Evolutionary conservation across 805 yeast species (phyloP).

Genomic region (Candida qinlingensis): DNA sequence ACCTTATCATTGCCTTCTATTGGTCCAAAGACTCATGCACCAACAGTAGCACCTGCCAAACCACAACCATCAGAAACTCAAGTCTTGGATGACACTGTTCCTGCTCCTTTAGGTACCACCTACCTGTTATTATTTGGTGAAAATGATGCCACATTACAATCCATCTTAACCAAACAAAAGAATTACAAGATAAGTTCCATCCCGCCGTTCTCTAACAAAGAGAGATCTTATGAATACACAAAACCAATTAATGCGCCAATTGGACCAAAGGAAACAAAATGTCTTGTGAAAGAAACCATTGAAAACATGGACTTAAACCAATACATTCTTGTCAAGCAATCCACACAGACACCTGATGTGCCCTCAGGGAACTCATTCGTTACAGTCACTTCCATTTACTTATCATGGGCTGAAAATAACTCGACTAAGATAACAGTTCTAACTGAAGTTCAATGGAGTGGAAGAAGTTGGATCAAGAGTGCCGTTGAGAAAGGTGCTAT

Average conservation of each 20-base stretch:
- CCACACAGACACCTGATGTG: conserved; percentile 83
- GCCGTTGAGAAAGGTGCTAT: conserved; percentile 72
- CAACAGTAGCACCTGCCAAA: conserved; percentile 38
- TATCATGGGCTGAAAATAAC: conserved; percentile 62
- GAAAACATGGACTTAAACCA: conserved; percentile 50
- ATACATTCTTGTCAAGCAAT: conserved; percentile 53
- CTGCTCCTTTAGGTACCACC: conserved; percentile 65
- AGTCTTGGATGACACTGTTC: conserved; percentile 42
- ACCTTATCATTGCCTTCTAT: conserved; percentile 24
- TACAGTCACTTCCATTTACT: conserved; percentile 51
- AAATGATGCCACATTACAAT: conserved; percentile 41
- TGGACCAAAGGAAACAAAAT: conserved; percentile 89
- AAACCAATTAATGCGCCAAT: conserved; percentile 75
- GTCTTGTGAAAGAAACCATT: conserved; percentile 55
- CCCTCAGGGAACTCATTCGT: conserved; percentile 77
- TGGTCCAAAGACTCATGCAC: conserved; percentile 37
- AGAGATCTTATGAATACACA: conserved; percentile 57
- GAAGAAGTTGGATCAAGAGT: conserved; percentile 71
- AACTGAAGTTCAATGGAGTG: conserved; percentile 64
- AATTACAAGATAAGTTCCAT: conserved; percentile 49
- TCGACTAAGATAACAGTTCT: conserved; percentile 47
- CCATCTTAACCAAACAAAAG: conserved; percentile 50
- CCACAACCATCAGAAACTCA: conserved; percentile 44
- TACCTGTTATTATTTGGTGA: conserved; percentile 57
- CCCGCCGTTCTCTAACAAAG: conserved; percentile 34